phyloP scores from a whole-genome alignment of 331 rosid species.

The Arachis monticola region DNA sequence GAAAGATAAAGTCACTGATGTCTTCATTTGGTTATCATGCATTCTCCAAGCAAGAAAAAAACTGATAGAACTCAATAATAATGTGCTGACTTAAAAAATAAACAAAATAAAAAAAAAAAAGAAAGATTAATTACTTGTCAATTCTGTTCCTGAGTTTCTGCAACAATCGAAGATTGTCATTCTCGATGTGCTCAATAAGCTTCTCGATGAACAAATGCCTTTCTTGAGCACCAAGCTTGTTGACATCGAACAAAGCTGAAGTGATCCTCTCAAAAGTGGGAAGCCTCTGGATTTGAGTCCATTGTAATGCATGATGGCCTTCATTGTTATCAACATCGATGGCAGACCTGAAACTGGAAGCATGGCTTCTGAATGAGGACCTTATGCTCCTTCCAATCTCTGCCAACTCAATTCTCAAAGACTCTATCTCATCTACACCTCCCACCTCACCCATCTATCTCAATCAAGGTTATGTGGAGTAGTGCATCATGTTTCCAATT shows the following conservation, averaged over 20 bases:
- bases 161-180: conserved; percentile 66
- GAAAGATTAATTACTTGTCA: conserved; percentile 50
- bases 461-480: neutral
- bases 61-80: no score
- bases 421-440: conserved; percentile 63
- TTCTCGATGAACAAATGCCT: conserved; percentile 53
- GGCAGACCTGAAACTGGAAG: conserved; percentile 52
- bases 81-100: neutral
- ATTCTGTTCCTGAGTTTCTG: conserved; percentile 59
- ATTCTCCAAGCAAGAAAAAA: neutral
- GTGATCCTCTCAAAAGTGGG: conserved; percentile 37
- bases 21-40: conserved; percentile 10
- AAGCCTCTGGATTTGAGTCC: conserved; percentile 58
- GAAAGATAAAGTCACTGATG: neutral
- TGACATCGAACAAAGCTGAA: conserved; percentile 64
- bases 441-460: conserved; percentile 57
- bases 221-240: conserved; percentile 60
- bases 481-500: neutral
- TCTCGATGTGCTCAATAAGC: conserved; percentile 62
- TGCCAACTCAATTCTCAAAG: conserved; percentile 33
- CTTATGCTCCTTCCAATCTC: no score
- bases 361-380: neutral
- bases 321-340: conserved; percentile 38
- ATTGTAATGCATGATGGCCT: conserved; percentile 32
- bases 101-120: neutral